Percentiles rank a stretch among this genome's conserved stretches.
Evolutionary conservation across 495 filamentous ascomycete species (phyloP).

Genomic region (Aspergillus nidulans): DNA sequence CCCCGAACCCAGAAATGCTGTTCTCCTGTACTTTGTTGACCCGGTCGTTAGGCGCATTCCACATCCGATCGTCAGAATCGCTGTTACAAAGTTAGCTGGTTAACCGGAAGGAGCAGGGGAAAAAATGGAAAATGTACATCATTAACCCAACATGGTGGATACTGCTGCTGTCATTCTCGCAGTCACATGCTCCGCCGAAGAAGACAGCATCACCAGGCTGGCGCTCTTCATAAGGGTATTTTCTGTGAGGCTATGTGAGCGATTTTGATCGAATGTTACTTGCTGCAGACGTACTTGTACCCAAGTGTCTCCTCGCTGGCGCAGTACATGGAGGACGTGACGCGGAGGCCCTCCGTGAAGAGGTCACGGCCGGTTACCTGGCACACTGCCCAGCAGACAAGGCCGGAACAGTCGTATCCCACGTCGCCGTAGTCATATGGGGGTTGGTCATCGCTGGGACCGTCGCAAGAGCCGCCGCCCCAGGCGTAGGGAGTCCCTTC

Average conservation of each 20-base stretch:
- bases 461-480: slow-evolving; percentile 19
- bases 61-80: slow-evolving; percentile 22
- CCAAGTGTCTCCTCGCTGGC: slow-evolving; percentile 12
- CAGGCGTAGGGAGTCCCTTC: slow-evolving; percentile 17
- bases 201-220: slow-evolving; percentile 17
- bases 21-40: slow-evolving; percentile 21
- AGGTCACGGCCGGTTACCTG: slow-evolving; percentile 19
- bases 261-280: neutral
- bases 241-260: slow-evolving; percentile 4
- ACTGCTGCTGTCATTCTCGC: slow-evolving; percentile 7
- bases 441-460: slow-evolving; percentile 15
- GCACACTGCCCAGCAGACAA: slow-evolving; percentile 21
- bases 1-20: slow-evolving; percentile 14
- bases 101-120: neutral
- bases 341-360: slow-evolving; percentile 18
- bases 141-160: slow-evolving; percentile 20
- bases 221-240: slow-evolving; percentile 18
- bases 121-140: slow-evolving; percentile 12
- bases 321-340: slow-evolving; percentile 21
- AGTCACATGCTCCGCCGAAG: slow-evolving; percentile 19
- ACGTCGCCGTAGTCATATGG: slow-evolving; percentile 22
- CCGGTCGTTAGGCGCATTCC: slow-evolving; percentile 20
- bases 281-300: slow-evolving; percentile 20
- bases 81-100: neutral
- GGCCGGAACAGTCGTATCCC: slow-evolving; percentile 18